phyloP scores from a whole-genome alignment of 768 basidiomycete genomes.

The Auricularia cornea region DNA sequence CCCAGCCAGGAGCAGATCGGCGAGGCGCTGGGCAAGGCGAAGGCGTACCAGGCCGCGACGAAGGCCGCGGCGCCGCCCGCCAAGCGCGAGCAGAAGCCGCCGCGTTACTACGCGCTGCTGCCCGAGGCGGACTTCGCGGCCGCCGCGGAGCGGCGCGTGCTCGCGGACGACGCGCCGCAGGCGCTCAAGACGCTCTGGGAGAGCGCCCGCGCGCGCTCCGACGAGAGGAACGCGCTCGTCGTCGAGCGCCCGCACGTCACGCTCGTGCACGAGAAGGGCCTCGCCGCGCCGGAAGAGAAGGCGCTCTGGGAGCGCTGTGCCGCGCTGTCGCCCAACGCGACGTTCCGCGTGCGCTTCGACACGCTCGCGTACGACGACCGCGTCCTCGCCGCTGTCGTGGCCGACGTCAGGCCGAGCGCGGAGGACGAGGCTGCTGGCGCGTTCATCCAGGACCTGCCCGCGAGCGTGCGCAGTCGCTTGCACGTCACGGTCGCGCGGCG shows the following conservation, averaged over 20 bases:
- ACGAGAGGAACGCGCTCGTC: slow-evolving; percentile 43
- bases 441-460: slow-evolving; percentile 41
- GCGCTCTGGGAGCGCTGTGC: slow-evolving; percentile 49
- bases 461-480: slow-evolving; percentile 41
- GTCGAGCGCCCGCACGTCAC: slow-evolving; percentile 72
- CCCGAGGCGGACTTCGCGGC: slow-evolving; percentile 59
- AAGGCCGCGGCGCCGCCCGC: slow-evolving; percentile 21
- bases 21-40: slow-evolving; percentile 37
- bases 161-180: slow-evolving; percentile 22
- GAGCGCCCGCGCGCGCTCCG: background rate
- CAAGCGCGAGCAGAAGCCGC: slow-evolving; percentile 23
- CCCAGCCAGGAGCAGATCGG: slow-evolving; percentile 51
- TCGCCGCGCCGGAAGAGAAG: slow-evolving; percentile 23
- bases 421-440: slow-evolving; percentile 32
- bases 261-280: slow-evolving; percentile 61
- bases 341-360: slow-evolving; percentile 54
- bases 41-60: slow-evolving; percentile 31
- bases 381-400: slow-evolving; percentile 74
- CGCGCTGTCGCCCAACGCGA: slow-evolving; percentile 36
- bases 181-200: slow-evolving; percentile 39
- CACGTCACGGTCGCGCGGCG: slow-evolving; percentile 87
- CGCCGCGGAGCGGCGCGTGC: slow-evolving; percentile 38
- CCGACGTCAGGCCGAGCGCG: slow-evolving; percentile 38
- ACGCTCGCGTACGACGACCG: slow-evolving; percentile 65
- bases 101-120: slow-evolving; percentile 73